These are phyloP conservation scores for Vitis vinifera DNA, from an alignment of 164 flowering plant species.

Conservation along the genomic window ASM3070453v1 NC_081809.1:18373001-18373500, in stretches of 20 bases:
- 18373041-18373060: no score
- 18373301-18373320: conserved; percentile 1
- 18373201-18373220: conserved; percentile 73
- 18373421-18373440: neutral
- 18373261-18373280: neutral
- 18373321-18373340: conserved; percentile 93
- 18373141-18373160: neutral
- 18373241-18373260: conserved; percentile 89
- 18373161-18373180: neutral
- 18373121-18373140: neutral
- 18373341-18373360: conserved; percentile 83
- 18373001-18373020: no score
- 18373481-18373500: no score
- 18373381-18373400: conserved; percentile 78
- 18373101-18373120: no score
- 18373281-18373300: no score
- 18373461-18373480: no score
- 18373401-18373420: conserved; percentile 28
- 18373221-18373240: conserved; percentile 91
- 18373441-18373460: neutral
- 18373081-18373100: no score
- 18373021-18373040: no score
- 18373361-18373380: conserved; percentile 85
- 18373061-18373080: no score
- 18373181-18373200: conserved; percentile 58